Conservation (phyloP, 208 protist species). For the Tritrichomonas musculus region DNA sequence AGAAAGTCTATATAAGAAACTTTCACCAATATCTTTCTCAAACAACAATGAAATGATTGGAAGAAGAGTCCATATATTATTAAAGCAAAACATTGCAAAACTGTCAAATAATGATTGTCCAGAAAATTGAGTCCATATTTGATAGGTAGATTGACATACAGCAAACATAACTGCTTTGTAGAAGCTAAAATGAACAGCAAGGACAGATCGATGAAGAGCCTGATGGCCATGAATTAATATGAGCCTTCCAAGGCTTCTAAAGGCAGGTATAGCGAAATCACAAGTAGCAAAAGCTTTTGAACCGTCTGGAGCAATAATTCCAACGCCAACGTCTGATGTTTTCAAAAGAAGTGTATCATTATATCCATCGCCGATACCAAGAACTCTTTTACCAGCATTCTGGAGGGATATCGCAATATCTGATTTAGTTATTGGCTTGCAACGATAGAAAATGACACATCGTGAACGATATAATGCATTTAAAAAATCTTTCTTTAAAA, state of each 20-base stretch:
- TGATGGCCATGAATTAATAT: constrained; percentile 1
- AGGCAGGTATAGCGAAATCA: neutral
- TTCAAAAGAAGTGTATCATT: neutral
- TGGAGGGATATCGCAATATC: neutral
- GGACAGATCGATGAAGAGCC: neutral
- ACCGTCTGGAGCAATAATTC: neutral
- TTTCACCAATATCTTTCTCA: neutral
- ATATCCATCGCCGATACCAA: neutral
- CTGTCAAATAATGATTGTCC: neutral
- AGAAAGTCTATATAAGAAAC: neutral
- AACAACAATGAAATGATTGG: neutral
- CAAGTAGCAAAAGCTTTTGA: neutral
- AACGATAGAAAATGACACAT: constrained; percentile 22
- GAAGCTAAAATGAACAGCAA: neutral
- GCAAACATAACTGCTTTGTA: neutral
- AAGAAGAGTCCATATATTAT: constrained; percentile 8
- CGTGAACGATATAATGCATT: neutral
- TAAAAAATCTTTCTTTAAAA: neutral
- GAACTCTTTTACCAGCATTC: neutral
- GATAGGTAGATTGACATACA: neutral
- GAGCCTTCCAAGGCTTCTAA: neutral
- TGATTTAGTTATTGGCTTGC: neutral
- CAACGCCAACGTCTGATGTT: neutral
- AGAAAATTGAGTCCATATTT: neutral
- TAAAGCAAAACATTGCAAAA: neutral